A percentile compares a stretch with the other conserved stretches of the same genome.
Conservation (phyloP, 441 rosid genomes). For the Corymbia calophylla region DNA sequence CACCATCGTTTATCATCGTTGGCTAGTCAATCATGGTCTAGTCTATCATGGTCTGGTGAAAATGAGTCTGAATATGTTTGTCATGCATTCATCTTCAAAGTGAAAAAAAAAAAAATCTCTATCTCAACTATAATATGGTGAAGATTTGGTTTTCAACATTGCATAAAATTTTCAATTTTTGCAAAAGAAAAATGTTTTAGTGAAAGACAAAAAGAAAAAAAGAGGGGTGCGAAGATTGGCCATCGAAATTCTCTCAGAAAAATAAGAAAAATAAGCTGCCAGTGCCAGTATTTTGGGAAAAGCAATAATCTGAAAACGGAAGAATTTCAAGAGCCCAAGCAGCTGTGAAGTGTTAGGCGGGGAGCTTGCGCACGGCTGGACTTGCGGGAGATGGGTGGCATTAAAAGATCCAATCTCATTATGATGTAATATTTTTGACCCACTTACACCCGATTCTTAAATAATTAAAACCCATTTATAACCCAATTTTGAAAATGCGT, state of each 20-base stretch:
- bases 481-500: fast-evolving
- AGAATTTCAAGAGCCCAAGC: too few relatives aligned
- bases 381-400: background rate
- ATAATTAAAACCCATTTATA: background rate
- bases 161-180: too few relatives aligned
- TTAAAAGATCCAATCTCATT: too few relatives aligned
- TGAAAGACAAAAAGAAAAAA: too few relatives aligned
- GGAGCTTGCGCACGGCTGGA: background rate
- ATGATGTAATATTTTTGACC: background rate
- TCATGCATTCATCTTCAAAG: too few relatives aligned
- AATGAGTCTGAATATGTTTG: too few relatives aligned
- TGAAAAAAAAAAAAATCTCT: too few relatives aligned
- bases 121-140: background rate
- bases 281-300: too few relatives aligned
- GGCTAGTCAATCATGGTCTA: too few relatives aligned
- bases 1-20: background rate
- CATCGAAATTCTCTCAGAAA: background rate
- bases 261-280: background rate
- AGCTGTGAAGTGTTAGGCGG: too few relatives aligned
- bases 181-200: background rate
- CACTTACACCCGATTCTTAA: background rate
- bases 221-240: background rate
- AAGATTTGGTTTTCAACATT: background rate
- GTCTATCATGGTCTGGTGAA: too few relatives aligned
- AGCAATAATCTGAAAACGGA: too few relatives aligned